Evolutionary conservation across 139 green algal species (phyloP).

Genomic region (Chara braunii): DNA sequence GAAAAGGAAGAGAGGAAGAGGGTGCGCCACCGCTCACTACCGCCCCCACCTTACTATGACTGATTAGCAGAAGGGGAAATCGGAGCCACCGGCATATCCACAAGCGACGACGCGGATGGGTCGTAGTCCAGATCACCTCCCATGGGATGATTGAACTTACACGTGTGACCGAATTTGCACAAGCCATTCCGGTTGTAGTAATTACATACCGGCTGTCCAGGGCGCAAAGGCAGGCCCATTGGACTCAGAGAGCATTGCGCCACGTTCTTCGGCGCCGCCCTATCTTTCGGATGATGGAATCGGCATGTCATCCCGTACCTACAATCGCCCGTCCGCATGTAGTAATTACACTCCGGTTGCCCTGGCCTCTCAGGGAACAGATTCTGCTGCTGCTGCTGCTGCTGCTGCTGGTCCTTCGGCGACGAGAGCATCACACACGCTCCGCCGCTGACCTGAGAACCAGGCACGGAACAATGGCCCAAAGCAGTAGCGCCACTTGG

Average conservation of each 20-base stretch:
- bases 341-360: slow-evolving; percentile 46
- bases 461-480: too few species aligned
- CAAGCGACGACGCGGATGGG: neutral
- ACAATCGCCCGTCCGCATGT: slow-evolving; percentile 40
- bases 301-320: slow-evolving; percentile 43
- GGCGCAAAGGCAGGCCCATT: neutral
- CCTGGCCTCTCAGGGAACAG: too few species aligned
- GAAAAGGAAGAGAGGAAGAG: too few species aligned
- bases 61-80: too few species aligned
- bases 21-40: too few species aligned
- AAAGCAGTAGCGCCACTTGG: too few species aligned
- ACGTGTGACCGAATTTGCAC: slow-evolving; percentile 23
- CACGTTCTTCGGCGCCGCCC: neutral
- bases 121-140: neutral
- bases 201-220: neutral
- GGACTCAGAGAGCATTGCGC: neutral
- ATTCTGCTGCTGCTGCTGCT: too few species aligned
- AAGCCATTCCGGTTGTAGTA: slow-evolving; percentile 11
- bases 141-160: slow-evolving; percentile 22
- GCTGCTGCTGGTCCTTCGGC: too few species aligned
- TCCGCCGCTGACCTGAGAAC: too few species aligned
- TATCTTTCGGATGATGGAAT: slow-evolving; percentile 37
- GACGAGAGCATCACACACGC: too few species aligned
- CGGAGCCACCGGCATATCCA: neutral
- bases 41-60: too few species aligned